A percentile compares a stretch with the other conserved stretches of the same genome.
Conservation (phyloP, 1,139 yeast species). For the Hanseniaspora uvarum region DNA sequence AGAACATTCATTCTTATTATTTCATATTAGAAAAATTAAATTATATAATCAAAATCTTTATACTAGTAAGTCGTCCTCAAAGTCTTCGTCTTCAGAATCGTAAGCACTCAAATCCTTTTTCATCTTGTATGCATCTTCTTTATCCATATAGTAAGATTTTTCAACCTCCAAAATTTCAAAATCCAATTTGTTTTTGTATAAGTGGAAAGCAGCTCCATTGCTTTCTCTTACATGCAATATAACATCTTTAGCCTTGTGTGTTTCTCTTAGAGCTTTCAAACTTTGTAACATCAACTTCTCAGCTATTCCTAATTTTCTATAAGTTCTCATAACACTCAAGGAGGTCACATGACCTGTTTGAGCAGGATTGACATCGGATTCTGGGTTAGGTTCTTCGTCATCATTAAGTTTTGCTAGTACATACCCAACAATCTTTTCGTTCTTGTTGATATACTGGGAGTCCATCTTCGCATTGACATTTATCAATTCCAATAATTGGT, state of each 20-base stretch:
- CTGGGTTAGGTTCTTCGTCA: slow-evolving; percentile 54
- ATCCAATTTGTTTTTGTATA: slow-evolving; percentile 73
- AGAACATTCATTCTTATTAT: slow-evolving; percentile 17
- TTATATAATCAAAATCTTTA: slow-evolving; percentile 22
- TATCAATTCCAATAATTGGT: slow-evolving; percentile 22
- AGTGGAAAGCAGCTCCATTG: slow-evolving; percentile 85
- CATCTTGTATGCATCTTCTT: slow-evolving; percentile 99
- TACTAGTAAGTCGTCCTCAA: slow-evolving; percentile 36
- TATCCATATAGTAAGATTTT: slow-evolving; percentile 84
- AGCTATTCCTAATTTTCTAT: slow-evolving; percentile 90
- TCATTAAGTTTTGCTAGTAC: slow-evolving; percentile 96
- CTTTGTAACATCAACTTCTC: slow-evolving; percentile 88
- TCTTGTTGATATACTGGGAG: slow-evolving; percentile 46
- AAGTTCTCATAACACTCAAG: slow-evolving; percentile 87
- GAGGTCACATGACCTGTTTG: slow-evolving; percentile 95
- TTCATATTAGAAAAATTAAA: not conserved
- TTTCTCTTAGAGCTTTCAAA: slow-evolving; percentile 66
- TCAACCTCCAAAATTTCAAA: slow-evolving; percentile 78
- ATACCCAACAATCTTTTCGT: slow-evolving; percentile 84
- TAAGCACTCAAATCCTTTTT: slow-evolving; percentile 49
- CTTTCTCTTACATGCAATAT: slow-evolving; percentile 89
- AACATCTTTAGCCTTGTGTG: slow-evolving; percentile 72
- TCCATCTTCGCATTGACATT: slow-evolving; percentile 32
- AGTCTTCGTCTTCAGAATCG: slow-evolving; percentile 45
- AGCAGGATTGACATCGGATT: slow-evolving; percentile 43